These are phyloP conservation scores for Plasmodium gonderi DNA, from an alignment of 169 alveolate genomes.

Conservation along the genomic window DNA sequence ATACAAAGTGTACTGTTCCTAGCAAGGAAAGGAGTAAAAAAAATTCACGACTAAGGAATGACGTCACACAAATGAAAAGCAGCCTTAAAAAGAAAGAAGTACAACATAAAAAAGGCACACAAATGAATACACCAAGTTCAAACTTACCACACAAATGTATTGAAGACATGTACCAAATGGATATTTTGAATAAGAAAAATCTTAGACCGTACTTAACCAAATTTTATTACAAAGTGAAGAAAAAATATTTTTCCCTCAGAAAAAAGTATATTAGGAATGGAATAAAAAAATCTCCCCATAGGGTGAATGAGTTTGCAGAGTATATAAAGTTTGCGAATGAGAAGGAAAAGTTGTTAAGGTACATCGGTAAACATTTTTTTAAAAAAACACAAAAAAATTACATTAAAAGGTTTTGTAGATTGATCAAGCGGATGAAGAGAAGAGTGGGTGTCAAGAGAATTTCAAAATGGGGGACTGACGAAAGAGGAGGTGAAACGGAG, in stretches of 20 bases:
- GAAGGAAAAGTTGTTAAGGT: conserved; percentile 8
- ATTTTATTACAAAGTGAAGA: conserved; percentile 61
- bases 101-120: background rate
- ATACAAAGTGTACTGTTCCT: background rate
- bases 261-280: conserved; percentile 23
- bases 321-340: conserved; percentile 22
- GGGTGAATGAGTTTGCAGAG: background rate
- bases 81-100: background rate
- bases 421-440: background rate
- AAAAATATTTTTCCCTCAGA: conserved; percentile 42
- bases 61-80: background rate
- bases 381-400: conserved; percentile 38
- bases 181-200: conserved; percentile 21
- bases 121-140: background rate
- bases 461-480: too few species aligned
- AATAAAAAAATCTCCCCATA: background rate
- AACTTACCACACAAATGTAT: background rate
- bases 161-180: conserved; percentile 30
- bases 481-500: background rate
- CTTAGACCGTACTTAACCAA: conserved; percentile 61
- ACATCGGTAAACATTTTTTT: conserved; percentile 23
- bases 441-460: background rate
- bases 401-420: conserved; percentile 10
- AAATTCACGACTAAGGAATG: background rate
- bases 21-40: background rate